These are phyloP conservation scores for Penicillium waksmanii DNA, from an alignment of 495 filamentous ascomycete genomes.

Conservation along the genomic window DNA sequence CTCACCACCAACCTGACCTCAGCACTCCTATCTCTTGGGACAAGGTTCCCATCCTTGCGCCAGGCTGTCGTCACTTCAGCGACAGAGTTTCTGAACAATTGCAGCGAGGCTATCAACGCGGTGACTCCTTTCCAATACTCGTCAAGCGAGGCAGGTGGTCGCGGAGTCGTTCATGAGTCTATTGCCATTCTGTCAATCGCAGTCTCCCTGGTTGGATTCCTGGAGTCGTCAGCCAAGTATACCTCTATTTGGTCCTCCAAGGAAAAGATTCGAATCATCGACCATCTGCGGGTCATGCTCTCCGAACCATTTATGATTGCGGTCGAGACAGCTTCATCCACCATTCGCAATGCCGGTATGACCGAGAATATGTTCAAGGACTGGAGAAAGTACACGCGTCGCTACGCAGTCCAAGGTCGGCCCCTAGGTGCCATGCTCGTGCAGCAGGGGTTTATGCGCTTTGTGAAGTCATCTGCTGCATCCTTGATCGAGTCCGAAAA, in stretches of 20 bases:
- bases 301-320: slow-evolving; percentile 81
- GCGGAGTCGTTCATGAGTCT: slow-evolving; percentile 62
- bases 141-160: slow-evolving; percentile 53
- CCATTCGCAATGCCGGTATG: slow-evolving; percentile 66
- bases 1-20: slow-evolving; percentile 76
- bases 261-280: slow-evolving; percentile 71
- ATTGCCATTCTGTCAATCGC: slow-evolving; percentile 70
- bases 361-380: slow-evolving; percentile 59
- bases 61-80: slow-evolving; percentile 62
- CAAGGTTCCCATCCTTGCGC: slow-evolving; percentile 66
- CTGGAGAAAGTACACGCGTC: slow-evolving; percentile 82
- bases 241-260: slow-evolving; percentile 75
- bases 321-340: slow-evolving; percentile 85
- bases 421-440: slow-evolving; percentile 92
- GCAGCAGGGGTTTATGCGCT: slow-evolving; percentile 81
- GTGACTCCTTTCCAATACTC: slow-evolving; percentile 34
- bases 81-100: slow-evolving; percentile 68
- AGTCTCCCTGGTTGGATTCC: slow-evolving; percentile 83
- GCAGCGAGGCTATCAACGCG: slow-evolving; percentile 55
- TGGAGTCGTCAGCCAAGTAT: slow-evolving; percentile 76
- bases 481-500: slow-evolving; percentile 62
- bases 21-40: slow-evolving; percentile 77
- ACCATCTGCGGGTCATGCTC: slow-evolving; percentile 68
- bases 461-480: slow-evolving; percentile 79
- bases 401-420: slow-evolving; percentile 76